Evolutionary conservation across 208 protist species (phyloP), one percentile per base, ranked within the genome.

Genomic region (Leishmania arabica): DNA sequence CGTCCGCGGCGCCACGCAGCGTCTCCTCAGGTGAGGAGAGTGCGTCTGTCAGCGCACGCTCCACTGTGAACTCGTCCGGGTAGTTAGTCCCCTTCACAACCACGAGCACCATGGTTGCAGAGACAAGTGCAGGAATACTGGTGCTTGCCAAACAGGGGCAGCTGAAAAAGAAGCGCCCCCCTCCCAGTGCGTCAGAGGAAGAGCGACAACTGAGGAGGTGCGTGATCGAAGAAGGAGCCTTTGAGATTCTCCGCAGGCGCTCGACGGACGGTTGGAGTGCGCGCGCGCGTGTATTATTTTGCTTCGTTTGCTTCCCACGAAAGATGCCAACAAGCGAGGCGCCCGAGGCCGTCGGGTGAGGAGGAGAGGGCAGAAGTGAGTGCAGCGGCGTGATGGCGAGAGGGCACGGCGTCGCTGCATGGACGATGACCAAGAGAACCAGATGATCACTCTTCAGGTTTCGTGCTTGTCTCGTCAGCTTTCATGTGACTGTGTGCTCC

Each of bases 1-100:
- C 45, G 37, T 79, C 77, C 47, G 47, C 37, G 34, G 40, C 27
- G 11, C 31, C 76, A 19, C n/a, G 2, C 24, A 62, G 21, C 7
- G 75, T n/a, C 31, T 76, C 31, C 19, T 62, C 31, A 9, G 80
- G 62, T 19, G 72, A 58, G 42, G 82, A 78, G 24, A 89, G 37
- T 19, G 73, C 56, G 40, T 88, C 88, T 34, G 54, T 81, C 40
- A 88, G 53, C 42, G 69, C 76, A 62, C 90, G 88, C 84, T 95
- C 89, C 34, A 89, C 73, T 8, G 74, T 62, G 80, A 97, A 97
- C 84, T 94, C 89, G 54, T 96, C 94, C 2, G 92, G 89, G 78
- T 91, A 97, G 58, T 84, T 88, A 15, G 94, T 95, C 1, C 94
- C 94, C 79, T 97, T 97, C 60, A 97, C 94, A 0, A 89, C 76